phyloP scores from a whole-genome alignment of 768 basidiomycete genomes.

The Cystobasidium ongulense region DNA sequence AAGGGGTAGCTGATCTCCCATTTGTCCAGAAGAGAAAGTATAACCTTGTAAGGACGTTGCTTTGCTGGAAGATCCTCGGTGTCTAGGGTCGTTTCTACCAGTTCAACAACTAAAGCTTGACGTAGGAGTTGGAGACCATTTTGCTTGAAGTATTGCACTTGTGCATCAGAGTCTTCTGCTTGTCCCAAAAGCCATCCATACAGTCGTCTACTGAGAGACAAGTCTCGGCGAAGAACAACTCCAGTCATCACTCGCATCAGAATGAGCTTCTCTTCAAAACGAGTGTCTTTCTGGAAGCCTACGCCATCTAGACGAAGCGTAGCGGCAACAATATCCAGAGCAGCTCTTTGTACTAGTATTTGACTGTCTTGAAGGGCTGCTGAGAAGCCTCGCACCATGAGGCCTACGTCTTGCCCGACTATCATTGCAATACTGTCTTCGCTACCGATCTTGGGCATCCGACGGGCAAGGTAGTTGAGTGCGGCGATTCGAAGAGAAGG shows the following conservation, averaged over 20 bases:
- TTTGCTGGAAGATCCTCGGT: slow-evolving; percentile 61
- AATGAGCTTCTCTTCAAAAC: slow-evolving; percentile 62
- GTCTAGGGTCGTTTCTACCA: slow-evolving; percentile 64
- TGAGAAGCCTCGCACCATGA: slow-evolving; percentile 88
- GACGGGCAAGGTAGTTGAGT: slow-evolving; percentile 73
- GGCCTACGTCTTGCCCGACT: slow-evolving; percentile 75
- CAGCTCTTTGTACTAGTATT: slow-evolving; percentile 74
- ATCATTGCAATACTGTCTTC: slow-evolving; percentile 46
- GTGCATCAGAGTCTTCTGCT: slow-evolving; percentile 66
- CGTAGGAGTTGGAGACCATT: slow-evolving; percentile 66
- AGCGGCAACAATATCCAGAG: slow-evolving; percentile 73
- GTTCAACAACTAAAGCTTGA: slow-evolving; percentile 56
- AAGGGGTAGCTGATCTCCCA: slow-evolving; percentile 85
- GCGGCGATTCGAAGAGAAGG: slow-evolving; percentile 76
- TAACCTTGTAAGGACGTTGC: slow-evolving; percentile 79
- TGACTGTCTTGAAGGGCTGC: slow-evolving; percentile 89
- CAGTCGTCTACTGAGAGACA: slow-evolving; percentile 82
- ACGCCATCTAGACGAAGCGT: slow-evolving; percentile 65
- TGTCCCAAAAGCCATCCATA: slow-evolving; percentile 88
- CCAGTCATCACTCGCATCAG: slow-evolving; percentile 77
- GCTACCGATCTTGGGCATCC: slow-evolving; percentile 55
- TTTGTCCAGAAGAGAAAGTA: slow-evolving; percentile 87
- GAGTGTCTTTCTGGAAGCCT: slow-evolving; percentile 58
- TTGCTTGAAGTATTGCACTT: slow-evolving; percentile 60
- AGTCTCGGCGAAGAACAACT: slow-evolving; percentile 83